These are phyloP conservation scores for Saksenaea oblongispora DNA, from an alignment of 371 early-diverging fungal species.

Conservation along the genomic window DNA sequence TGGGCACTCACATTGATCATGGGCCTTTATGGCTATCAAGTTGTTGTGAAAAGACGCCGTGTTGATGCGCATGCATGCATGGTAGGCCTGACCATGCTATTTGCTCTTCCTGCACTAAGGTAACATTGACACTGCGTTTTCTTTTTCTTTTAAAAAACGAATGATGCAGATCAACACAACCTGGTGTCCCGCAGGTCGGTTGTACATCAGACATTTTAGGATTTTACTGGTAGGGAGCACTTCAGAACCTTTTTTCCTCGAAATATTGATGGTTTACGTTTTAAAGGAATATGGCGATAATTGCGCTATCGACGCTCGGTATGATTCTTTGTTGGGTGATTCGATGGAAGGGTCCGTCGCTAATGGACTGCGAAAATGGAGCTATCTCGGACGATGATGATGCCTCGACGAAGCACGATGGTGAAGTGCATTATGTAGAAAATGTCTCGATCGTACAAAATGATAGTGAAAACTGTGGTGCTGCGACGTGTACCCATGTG, in stretches of 20 bases:
- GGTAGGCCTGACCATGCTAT: constrained; percentile 40
- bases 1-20: constrained; percentile 41
- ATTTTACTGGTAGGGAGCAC: constrained; percentile 36
- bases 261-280: neutral
- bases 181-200: constrained; percentile 43
- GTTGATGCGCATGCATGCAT: constrained; percentile 39
- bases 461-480: neutral
- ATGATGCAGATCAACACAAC: constrained; percentile 29
- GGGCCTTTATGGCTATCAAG: constrained; percentile 36
- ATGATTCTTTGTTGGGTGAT: constrained; percentile 34
- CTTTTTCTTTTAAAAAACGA: neutral
- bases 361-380: neutral
- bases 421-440: neutral
- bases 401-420: constrained; percentile 3
- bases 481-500: neutral
- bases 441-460: neutral
- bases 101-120: constrained; percentile 41
- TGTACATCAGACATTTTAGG: constrained; percentile 40
- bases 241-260: neutral
- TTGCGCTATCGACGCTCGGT: constrained; percentile 30
- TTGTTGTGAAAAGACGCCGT: constrained; percentile 22
- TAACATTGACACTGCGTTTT: neutral
- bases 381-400: neutral
- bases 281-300: constrained; percentile 41
- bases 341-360: constrained; percentile 21